Conservation (phyloP, 2,329 filamentous ascomycete genomes). For the Penicillium sp. region DNA sequence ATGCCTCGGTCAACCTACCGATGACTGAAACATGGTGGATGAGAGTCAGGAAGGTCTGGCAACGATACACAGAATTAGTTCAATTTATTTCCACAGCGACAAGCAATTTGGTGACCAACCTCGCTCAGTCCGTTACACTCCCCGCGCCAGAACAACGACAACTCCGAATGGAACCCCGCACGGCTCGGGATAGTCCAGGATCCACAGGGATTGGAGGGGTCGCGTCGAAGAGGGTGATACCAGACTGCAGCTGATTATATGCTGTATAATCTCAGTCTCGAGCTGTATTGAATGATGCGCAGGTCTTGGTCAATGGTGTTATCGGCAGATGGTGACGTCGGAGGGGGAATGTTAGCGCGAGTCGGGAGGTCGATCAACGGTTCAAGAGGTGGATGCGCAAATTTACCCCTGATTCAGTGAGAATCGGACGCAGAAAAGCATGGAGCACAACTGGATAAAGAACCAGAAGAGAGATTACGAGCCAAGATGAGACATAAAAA, state of each 20-base stretch:
- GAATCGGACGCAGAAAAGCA: not conserved
- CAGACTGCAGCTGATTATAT: not conserved
- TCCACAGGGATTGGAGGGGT: not conserved
- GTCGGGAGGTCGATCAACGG: slow-evolving; percentile 13
- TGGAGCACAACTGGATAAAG: not conserved
- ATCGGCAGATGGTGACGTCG: slow-evolving; percentile 21
- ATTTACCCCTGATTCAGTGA: not conserved
- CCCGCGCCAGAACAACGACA: slow-evolving; percentile 5
- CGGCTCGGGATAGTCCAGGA: slow-evolving; percentile 1
- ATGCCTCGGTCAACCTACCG: slow-evolving; percentile 23
- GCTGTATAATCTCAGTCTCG: not conserved
- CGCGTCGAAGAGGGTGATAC: not conserved
- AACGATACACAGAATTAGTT: not conserved
- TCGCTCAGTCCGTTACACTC: slow-evolving; percentile 5
- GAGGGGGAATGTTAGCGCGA: slow-evolving; percentile 16
- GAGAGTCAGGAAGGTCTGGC: not conserved
- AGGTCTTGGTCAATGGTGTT: slow-evolving; percentile 2
- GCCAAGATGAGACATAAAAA: not conserved
- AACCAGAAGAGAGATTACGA: not conserved
- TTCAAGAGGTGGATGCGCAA: not conserved
- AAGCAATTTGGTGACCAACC: not conserved
- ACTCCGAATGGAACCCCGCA: slow-evolving; percentile 18
- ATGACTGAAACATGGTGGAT: slow-evolving; percentile 36
- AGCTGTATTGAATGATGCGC: not conserved
- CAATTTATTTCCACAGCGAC: not conserved